Conservation (phyloP, 1,284 basidiomycete species). For the Psilocybe mexicana region DNA sequence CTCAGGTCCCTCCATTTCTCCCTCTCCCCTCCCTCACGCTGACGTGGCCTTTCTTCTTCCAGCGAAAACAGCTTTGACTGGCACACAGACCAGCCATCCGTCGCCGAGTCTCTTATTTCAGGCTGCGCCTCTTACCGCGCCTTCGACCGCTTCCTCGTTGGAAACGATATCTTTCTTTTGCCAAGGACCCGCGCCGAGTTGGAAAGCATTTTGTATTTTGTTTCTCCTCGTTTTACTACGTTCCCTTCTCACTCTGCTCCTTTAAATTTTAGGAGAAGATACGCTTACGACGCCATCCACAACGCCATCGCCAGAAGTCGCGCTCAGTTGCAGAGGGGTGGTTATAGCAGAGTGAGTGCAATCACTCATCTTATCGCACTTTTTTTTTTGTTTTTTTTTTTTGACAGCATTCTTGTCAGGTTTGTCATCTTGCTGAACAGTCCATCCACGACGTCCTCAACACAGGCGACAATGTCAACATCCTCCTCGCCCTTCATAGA, state of each 20-base stretch:
- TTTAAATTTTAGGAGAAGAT: slow-evolving; percentile 52
- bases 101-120: slow-evolving; percentile 72
- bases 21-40: slow-evolving; percentile 14
- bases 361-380: neutral
- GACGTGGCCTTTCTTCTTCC: slow-evolving; percentile 21
- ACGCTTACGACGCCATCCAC: slow-evolving; percentile 77
- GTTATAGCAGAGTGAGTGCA: slow-evolving; percentile 69
- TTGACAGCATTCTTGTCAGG: slow-evolving; percentile 37
- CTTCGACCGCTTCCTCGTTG: slow-evolving; percentile 58
- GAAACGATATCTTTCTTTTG: slow-evolving; percentile 67
- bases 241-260: slow-evolving; percentile 9
- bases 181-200: slow-evolving; percentile 66
- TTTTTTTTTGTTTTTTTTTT: slow-evolving; percentile 2
- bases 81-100: slow-evolving; percentile 66
- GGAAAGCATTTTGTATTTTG: slow-evolving; percentile 66
- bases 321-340: slow-evolving; percentile 62
- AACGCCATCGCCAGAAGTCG: slow-evolving; percentile 73
- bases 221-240: neutral
- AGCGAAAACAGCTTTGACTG: slow-evolving; percentile 69
- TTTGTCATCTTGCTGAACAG: slow-evolving; percentile 66
- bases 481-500: slow-evolving; percentile 63
- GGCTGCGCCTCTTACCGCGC: slow-evolving; percentile 67
- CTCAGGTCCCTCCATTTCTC: slow-evolving; percentile 62
- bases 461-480: slow-evolving; percentile 62
- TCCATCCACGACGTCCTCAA: slow-evolving; percentile 69